phyloP scores from a whole-genome alignment of 768 basidiomycete species.

The Ephemerocybe angulata region DNA sequence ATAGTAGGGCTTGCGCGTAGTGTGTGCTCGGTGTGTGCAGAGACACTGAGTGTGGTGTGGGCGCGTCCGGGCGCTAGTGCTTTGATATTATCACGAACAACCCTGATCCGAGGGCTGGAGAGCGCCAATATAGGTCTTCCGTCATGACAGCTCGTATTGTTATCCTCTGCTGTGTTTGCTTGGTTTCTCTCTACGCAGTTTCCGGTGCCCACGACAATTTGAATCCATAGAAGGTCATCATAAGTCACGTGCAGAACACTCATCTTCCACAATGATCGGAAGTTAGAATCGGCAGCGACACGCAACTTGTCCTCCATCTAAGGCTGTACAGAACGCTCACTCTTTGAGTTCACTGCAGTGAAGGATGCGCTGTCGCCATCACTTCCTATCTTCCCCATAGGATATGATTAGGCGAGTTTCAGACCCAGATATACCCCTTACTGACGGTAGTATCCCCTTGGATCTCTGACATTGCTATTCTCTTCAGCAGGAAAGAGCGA shows the following conservation, averaged over 20 bases:
- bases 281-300: background rate
- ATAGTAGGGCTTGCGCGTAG: too few species aligned
- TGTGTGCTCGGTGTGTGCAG: too few species aligned
- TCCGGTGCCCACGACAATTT: background rate
- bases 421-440: background rate
- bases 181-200: background rate
- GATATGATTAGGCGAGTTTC: background rate
- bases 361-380: background rate
- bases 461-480: slow-evolving; percentile 1
- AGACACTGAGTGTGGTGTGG: too few species aligned
- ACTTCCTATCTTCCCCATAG: background rate
- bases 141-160: too few species aligned
- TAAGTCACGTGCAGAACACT: background rate
- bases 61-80: too few species aligned
- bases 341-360: slow-evolving; percentile 2
- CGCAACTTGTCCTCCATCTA: background rate
- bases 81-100: too few species aligned
- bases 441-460: slow-evolving; percentile 2
- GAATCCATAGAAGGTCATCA: too few species aligned
- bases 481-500: background rate
- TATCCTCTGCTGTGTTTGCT: too few species aligned
- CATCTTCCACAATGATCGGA: background rate
- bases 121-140: too few species aligned
- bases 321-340: background rate
- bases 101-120: too few species aligned